Percentiles rank a stretch among this genome's conserved stretches.
Evolutionary conservation across 148 eudicot genomes (phyloP).

Genomic region (Vaccinium myrtillus): DNA sequence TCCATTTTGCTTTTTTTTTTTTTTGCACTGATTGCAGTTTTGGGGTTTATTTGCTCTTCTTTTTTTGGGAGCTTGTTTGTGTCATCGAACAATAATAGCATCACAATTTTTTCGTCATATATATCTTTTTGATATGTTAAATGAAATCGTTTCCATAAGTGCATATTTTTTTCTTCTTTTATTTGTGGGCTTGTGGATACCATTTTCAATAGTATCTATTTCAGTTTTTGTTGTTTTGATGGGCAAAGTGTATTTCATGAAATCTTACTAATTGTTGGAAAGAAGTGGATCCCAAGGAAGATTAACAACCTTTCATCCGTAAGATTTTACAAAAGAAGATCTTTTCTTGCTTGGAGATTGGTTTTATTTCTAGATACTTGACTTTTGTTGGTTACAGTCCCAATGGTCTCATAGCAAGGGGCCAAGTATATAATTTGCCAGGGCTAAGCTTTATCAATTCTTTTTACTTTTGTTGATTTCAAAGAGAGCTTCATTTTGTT

Average conservation of each 20-base stretch:
- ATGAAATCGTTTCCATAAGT: background rate
- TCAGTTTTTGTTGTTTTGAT: background rate
- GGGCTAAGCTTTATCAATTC: background rate
- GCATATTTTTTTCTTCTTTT: background rate
- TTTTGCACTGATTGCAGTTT: background rate
- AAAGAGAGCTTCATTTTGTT: background rate
- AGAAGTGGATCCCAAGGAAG: background rate
- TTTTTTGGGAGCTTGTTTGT: background rate
- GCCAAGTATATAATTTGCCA: background rate
- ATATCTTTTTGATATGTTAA: background rate
- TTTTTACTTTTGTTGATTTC: background rate
- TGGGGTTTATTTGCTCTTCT: background rate
- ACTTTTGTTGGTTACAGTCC: background rate
- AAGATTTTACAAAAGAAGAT: background rate
- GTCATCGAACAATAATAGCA: background rate
- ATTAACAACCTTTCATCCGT: background rate
- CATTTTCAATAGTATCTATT: background rate
- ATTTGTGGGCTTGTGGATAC: background rate
- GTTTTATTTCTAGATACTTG: background rate
- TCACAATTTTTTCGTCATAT: background rate
- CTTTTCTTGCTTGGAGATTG: background rate
- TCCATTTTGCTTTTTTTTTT: conserved; percentile 5
- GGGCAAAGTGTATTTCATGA: background rate
- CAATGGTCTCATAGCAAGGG: background rate
- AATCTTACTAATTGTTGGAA: background rate